These are phyloP conservation scores for Sedum album DNA, from an alignment of 164 flowering plant genomes.

Conservation along the genomic window DNA sequence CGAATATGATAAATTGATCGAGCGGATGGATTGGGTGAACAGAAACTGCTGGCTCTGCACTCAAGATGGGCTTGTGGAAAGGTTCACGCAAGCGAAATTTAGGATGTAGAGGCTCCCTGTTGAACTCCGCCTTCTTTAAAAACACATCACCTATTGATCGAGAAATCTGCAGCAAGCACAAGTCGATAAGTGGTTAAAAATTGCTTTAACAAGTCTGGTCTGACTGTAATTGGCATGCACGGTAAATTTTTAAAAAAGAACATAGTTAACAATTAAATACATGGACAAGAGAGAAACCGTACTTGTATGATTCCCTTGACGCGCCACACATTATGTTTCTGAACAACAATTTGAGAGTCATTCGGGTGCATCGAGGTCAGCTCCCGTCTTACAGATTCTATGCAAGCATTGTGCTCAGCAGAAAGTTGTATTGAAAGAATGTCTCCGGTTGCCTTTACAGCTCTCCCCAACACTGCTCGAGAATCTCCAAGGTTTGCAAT, in stretches of 20 bases:
- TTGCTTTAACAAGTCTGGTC: neutral
- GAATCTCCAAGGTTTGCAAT: slow-evolving; percentile 4
- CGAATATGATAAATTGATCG: neutral
- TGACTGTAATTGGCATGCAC: neutral
- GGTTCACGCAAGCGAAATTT: neutral
- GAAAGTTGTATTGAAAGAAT: neutral
- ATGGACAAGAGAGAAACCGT: neutral
- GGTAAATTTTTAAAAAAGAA: neutral
- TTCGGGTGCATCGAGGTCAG: neutral
- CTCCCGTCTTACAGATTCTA: neutral
- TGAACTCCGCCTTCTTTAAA: slow-evolving; percentile 3
- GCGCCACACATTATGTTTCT: slow-evolving; percentile 6
- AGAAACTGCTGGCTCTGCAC: slow-evolving; percentile 1
- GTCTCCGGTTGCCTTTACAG: neutral
- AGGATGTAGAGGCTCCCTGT: neutral
- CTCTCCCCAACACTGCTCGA: slow-evolving; percentile 2
- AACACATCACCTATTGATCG: neutral
- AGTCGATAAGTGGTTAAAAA: neutral
- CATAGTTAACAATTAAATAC: no score
- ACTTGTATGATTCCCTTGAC: slow-evolving; percentile 1
- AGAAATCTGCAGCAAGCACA: neutral
- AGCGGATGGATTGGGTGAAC: slow-evolving; percentile 1
- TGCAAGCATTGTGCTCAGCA: neutral
- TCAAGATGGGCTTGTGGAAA: neutral
- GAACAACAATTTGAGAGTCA: slow-evolving; percentile 1